Percentiles rank a stretch among this genome's conserved stretches.
phyloP scores from a whole-genome alignment of 306 rosid genomes.

The Leucaena leucocephala region DNA sequence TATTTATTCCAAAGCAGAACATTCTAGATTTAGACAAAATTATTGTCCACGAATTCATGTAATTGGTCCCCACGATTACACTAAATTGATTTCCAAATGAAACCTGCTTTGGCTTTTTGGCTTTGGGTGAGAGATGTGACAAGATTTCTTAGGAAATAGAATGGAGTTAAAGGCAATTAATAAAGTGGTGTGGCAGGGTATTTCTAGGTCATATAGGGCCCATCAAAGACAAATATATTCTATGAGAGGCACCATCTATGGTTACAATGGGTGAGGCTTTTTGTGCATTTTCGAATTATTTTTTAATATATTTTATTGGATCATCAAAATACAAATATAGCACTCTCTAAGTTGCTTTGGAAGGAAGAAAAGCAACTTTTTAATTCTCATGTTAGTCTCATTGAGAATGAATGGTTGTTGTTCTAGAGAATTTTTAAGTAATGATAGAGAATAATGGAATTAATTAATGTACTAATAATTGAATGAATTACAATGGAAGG shows the following conservation, averaged over 20 bases:
- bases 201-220: conserved; percentile 26
- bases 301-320: background rate
- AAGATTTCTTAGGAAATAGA: conserved; percentile 1
- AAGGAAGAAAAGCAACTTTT: background rate
- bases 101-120: conserved; percentile 9
- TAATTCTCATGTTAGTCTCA: background rate
- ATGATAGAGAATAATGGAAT: background rate
- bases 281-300: background rate
- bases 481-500: too few species aligned
- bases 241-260: conserved; percentile 32
- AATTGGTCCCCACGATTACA: background rate
- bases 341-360: background rate
- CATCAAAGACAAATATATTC: conserved; percentile 19
- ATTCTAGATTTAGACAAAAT: conserved; percentile 35
- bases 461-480: background rate
- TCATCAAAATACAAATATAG: background rate
- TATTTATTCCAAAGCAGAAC: conserved; percentile 23
- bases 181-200: conserved; percentile 10
- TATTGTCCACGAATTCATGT: conserved; percentile 13
- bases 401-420: background rate
- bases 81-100: background rate
- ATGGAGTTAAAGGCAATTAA: background rate
- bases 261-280: conserved; percentile 13
- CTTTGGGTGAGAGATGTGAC: conserved; percentile 15
- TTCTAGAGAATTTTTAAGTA: background rate